Base-by-base conservation (phyloP, 2,329 filamentous ascomycete genomes). In the Alternaria triticina region DNA sequence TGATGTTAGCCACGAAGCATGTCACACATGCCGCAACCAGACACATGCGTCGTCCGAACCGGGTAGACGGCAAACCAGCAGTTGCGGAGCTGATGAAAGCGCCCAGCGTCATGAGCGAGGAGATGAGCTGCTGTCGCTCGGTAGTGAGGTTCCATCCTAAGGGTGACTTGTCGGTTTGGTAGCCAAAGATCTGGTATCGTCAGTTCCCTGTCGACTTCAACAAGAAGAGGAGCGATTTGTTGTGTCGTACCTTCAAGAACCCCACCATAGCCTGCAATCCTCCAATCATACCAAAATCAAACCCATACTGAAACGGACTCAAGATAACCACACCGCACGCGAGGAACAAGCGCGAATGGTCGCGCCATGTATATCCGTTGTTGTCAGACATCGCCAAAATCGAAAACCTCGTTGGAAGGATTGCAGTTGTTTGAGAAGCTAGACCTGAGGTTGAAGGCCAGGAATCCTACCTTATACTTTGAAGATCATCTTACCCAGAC, bases 281-380 rank as follows among this genome's bases (percentile, higher is more conserved):
- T 46, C 83, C 83, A 65, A 86, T 86, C 57, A 86, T 75, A 6
- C 84, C 84, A 69, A 86, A 86, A 66, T 86, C 83, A 36, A 84
- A 75, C 10, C 84, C 84, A 75, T 86, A 86, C 66, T 86, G 85
- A 64, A 86, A 86, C 0, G 84, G 83, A 33, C 82, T 83, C 62
- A 86, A 72, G 11, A 83, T 82, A 49, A 86, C 80, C 4, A 86
- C 70, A 0, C 82, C 81, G 61, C 83, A 85, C 13, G 84, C 84
- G 2, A 83, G n/a, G 59, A 85, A 83, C 58, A 83, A 80, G 43
- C 78, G 79, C 78, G 79, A 82, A 62, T 85, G 81, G 60, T 73
- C 77, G 25, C 70, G 73, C 60, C 81, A 81, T 43, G 68, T 66
- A 43, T 71, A 68, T 40, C 61, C 59, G 36, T 69, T 61, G 47